Evolutionary conservation across 345 rosid species (phyloP).

Genomic region (Anacardium occidentale): DNA sequence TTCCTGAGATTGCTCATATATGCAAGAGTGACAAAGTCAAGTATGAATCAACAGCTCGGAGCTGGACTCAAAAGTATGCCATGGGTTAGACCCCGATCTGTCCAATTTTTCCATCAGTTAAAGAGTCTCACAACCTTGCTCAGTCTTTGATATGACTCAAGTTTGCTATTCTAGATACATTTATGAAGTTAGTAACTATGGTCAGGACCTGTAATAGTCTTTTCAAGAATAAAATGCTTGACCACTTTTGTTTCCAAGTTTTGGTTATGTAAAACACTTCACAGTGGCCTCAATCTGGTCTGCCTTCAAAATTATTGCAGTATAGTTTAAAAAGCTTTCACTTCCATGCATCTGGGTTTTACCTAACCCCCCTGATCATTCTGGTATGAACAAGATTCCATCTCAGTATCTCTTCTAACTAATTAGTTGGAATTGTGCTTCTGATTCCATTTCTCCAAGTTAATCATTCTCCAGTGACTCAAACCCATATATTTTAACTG

Average conservation of each 20-base stretch:
- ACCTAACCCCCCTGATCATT: too few species aligned
- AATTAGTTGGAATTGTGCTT: too few species aligned
- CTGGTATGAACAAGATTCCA: too few species aligned
- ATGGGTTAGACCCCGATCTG: constrained; percentile 37
- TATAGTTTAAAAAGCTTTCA: not conserved
- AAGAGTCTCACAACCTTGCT: not conserved
- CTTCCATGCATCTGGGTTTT: too few species aligned
- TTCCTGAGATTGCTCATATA: constrained; percentile 62
- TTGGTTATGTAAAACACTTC: too few species aligned
- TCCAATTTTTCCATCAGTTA: constrained; percentile 1
- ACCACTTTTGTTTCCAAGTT: not conserved
- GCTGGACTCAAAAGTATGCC: constrained; percentile 71
- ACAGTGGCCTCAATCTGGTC: too few species aligned
- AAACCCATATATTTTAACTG: not conserved
- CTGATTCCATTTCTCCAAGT: too few species aligned
- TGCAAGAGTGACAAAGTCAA: constrained; percentile 50
- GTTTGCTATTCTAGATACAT: not conserved
- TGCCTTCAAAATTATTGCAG: not conserved
- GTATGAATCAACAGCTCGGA: constrained; percentile 61
- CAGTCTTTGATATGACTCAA: not conserved
- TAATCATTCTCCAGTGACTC: too few species aligned
- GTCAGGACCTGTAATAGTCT: not conserved
- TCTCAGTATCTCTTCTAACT: too few species aligned
- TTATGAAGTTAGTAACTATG: not conserved
- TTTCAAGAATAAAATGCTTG: not conserved